Conservation (phyloP, 108 stramenopile species). For the Schizochytrium sp. region DNA sequence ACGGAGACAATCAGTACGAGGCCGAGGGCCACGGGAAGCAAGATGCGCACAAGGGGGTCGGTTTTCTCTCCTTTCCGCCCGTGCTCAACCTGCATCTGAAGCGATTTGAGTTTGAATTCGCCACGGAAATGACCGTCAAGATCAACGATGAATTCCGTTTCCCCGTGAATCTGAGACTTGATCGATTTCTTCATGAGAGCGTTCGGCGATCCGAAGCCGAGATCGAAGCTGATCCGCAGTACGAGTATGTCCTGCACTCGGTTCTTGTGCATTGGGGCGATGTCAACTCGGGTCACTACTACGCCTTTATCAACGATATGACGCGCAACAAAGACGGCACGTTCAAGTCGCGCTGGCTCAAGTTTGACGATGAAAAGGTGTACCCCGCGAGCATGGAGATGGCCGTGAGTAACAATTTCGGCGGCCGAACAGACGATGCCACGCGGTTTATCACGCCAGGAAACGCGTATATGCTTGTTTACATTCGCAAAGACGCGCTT, state of each 20-base stretch:
- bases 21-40: constrained; percentile 21
- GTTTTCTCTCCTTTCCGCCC: constrained; percentile 25
- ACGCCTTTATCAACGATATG: constrained; percentile 46
- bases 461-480: neutral
- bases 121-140: constrained; percentile 2
- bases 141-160: constrained; percentile 14
- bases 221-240: neutral
- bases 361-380: constrained; percentile 17
- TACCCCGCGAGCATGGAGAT: neutral
- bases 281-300: constrained; percentile 44
- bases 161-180: neutral
- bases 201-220: neutral
- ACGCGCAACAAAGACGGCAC: neutral
- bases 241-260: constrained; percentile 44
- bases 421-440: neutral
- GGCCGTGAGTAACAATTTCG: neutral
- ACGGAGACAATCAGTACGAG: constrained; percentile 47
- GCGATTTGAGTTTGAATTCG: constrained; percentile 34
- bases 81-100: constrained; percentile 40
- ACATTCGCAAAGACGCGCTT: neutral
- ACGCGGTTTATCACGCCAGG: neutral
- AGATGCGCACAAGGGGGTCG: constrained; percentile 26
- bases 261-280: constrained; percentile 44
- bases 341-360: constrained; percentile 3
- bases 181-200: neutral